Conservation (phyloP, 768 basidiomycete genomes). For the Termitomyces sp. region DNA sequence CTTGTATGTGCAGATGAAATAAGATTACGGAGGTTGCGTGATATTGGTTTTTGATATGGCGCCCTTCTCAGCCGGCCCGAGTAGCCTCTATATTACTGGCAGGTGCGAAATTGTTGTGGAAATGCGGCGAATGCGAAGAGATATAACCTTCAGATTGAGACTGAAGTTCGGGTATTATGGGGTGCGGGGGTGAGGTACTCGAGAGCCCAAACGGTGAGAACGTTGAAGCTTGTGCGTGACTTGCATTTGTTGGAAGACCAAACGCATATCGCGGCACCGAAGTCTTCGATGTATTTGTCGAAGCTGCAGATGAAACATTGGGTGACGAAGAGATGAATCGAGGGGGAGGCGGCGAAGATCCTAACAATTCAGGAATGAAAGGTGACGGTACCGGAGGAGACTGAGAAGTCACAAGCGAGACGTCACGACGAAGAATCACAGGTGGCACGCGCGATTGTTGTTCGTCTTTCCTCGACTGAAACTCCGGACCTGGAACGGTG, state of each 20-base stretch:
- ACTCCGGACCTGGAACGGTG: constrained; percentile 10
- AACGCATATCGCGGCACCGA: constrained; percentile 30
- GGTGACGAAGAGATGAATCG: constrained; percentile 35
- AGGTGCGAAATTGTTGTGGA: constrained; percentile 27
- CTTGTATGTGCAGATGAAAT: constrained; percentile 19
- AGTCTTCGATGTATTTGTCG: constrained; percentile 24
- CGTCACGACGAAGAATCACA: constrained; percentile 18
- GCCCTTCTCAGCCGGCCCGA: constrained; percentile 32
- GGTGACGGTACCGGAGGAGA: constrained; percentile 13
- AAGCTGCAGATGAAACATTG: constrained; percentile 21
- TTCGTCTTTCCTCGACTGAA: constrained; percentile 13
- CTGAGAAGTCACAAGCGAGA: constrained; percentile 15
- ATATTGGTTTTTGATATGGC: constrained; percentile 16
- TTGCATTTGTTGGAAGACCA: constrained; percentile 17
- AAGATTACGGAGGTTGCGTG: constrained; percentile 17
- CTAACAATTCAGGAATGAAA: constrained; percentile 27
- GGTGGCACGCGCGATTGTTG: constrained; percentile 15
- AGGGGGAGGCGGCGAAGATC: constrained; percentile 39
- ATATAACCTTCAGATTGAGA: constrained; percentile 25
- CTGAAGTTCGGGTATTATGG: constrained; percentile 32
- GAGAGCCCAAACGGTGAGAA: constrained; percentile 34
- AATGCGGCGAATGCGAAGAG: constrained; percentile 29
- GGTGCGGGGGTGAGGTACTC: constrained; percentile 21
- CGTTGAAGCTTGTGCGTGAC: constrained; percentile 17
- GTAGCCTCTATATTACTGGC: constrained; percentile 40